phyloP scores from a whole-genome alignment of 2,329 filamentous ascomycete genomes.

The Didymella glomerata region DNA sequence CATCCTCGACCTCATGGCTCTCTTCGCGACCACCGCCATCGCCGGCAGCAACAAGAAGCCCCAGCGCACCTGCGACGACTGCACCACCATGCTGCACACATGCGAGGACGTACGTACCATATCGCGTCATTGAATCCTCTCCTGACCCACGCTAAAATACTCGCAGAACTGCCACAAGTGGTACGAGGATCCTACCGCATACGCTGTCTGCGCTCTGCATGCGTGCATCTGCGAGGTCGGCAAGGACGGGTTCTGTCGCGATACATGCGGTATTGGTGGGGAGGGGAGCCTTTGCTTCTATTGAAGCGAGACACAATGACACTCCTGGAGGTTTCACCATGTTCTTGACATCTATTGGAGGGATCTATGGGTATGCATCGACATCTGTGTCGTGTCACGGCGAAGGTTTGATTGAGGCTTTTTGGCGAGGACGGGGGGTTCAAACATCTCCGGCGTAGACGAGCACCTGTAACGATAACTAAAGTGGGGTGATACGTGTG shows the following conservation, averaged over 20 bases:
- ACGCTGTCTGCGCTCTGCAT: slow-evolving; percentile 4
- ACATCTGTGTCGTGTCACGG: too few species aligned
- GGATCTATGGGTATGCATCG: neutral
- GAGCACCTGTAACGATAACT: too few species aligned
- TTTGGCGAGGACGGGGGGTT: neutral
- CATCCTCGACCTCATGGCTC: neutral
- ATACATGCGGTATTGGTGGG: neutral
- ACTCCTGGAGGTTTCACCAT: too few species aligned
- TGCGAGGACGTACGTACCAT: neutral
- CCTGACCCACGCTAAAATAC: too few species aligned
- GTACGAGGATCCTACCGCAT: neutral
- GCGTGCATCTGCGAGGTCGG: slow-evolving; percentile 5
- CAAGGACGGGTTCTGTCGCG: slow-evolving; percentile 2
- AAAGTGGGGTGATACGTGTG: too few species aligned
- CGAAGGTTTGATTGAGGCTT: neutral
- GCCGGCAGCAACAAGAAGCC: neutral
- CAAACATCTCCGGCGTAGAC: neutral
- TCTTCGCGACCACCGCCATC: neutral
- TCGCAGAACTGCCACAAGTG: neutral
- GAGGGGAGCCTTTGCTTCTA: neutral
- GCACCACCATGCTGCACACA: neutral
- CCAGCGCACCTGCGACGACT: neutral
- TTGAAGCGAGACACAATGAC: too few species aligned
- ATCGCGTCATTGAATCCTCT: too few species aligned
- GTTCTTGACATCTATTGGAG: neutral